Evolutionary conservation across 768 basidiomycete species (phyloP).

Genomic region (Trametes elegans): DNA sequence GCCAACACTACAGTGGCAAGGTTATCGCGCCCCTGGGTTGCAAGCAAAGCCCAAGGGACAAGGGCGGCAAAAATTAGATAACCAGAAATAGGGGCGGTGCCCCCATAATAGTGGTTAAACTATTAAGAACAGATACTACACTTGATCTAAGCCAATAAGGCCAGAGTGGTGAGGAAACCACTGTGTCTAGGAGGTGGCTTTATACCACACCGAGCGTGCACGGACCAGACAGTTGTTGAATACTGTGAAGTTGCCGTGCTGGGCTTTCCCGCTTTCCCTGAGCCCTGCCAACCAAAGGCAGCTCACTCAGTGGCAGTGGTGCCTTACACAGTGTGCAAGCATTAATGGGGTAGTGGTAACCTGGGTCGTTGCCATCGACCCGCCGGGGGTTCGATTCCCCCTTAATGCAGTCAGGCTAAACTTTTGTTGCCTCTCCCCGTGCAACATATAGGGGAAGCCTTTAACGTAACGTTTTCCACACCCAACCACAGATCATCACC

Average conservation of each 20-base stretch:
- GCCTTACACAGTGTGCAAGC: background rate
- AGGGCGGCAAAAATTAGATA: conserved; percentile 34
- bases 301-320: too few species aligned
- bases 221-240: conserved; percentile 5
- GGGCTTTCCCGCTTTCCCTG: too few species aligned
- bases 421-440: too few species aligned
- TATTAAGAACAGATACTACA: conserved; percentile 75
- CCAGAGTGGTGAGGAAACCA: conserved; percentile 46
- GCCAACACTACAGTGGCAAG: conserved; percentile 30
- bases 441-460: too few species aligned
- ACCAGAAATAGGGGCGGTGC: conserved; percentile 35
- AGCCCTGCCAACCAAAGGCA: too few species aligned
- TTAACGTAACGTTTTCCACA: too few species aligned
- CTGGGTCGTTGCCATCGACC: conserved; percentile 52
- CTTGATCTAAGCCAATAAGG: conserved; percentile 76
- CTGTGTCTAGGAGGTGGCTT: background rate
- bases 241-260: too few species aligned
- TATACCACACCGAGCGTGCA: conserved; percentile 1
- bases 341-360: conserved; percentile 38
- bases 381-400: conserved; percentile 88
- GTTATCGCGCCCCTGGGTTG: conserved; percentile 29
- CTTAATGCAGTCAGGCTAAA: conserved; percentile 73
- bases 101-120: conserved; percentile 40
- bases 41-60: conserved; percentile 30
- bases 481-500: too few species aligned